Percentiles rank a stretch among this genome's conserved stretches.
phyloP scores from a whole-genome alignment of 441 rosid genomes.

The Croton setiger region DNA sequence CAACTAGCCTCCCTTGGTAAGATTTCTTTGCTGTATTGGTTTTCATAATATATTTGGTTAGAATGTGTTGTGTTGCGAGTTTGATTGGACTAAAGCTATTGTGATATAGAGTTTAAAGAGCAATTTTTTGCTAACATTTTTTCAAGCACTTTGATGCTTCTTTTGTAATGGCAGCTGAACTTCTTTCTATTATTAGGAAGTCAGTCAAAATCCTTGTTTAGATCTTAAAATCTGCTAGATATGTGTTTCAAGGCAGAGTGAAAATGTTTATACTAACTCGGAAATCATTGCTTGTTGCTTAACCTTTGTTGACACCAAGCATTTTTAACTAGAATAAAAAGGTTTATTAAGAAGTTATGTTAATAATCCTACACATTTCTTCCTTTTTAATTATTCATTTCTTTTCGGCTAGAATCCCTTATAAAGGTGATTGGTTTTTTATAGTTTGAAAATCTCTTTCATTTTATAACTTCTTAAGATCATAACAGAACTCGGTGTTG shows the following conservation, averaged over 20 bases:
- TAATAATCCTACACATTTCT: not conserved
- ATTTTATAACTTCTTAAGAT: not conserved
- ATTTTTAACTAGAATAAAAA: not conserved
- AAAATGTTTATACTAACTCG: not conserved
- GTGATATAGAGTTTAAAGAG: not conserved
- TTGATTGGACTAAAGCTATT: not conserved
- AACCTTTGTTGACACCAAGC: not conserved
- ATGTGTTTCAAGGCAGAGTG: not conserved
- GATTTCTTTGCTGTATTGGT: slow-evolving; percentile 15
- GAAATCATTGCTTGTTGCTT: not conserved
- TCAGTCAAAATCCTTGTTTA: not conserved
- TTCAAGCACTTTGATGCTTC: not conserved
- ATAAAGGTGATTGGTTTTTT: not conserved
- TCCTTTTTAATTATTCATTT: not conserved
- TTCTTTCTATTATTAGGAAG: not conserved
- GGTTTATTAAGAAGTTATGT: not conserved
- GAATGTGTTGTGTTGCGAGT: slow-evolving; percentile 1
- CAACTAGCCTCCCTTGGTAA: slow-evolving; percentile 65
- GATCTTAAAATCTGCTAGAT: not conserved
- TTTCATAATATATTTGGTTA: not conserved
- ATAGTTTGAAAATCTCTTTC: not conserved
- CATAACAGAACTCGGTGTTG: not conserved
- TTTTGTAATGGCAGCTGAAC: not conserved
- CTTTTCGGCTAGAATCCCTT: not conserved
- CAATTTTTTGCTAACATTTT: not conserved